These are phyloP conservation scores for Dalechampia spathulata DNA, from an alignment of 441 rosid genomes.

Conservation along the genomic window DNA sequence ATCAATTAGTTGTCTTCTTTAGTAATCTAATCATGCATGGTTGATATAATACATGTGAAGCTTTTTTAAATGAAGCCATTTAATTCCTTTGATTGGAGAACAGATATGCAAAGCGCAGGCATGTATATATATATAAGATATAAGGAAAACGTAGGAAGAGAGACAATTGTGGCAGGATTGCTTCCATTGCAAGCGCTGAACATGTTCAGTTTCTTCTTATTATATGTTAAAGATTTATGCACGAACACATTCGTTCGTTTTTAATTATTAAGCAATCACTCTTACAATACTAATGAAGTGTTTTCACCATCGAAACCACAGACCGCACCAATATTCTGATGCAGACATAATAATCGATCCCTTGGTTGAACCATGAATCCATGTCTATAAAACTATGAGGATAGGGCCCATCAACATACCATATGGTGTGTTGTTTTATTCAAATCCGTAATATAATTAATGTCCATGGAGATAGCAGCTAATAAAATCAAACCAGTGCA, in stretches of 20 bases:
- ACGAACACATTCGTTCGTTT: too few relatives aligned
- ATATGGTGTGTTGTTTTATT: neutral
- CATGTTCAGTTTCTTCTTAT: neutral
- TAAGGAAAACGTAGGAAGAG: neutral
- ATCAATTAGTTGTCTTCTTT: too few relatives aligned
- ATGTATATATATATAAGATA: neutral
- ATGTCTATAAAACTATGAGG: neutral
- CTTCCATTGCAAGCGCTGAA: slow-evolving; percentile 7
- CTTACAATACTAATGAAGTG: too few relatives aligned
- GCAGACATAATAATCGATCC: neutral
- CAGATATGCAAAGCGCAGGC: neutral
- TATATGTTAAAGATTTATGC: too few relatives aligned
- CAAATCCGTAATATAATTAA: neutral
- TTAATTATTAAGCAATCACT: too few relatives aligned
- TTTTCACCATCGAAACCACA: too few relatives aligned
- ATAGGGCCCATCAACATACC: neutral
- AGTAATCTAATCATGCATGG: too few relatives aligned
- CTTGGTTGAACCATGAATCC: neutral
- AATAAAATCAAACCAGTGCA: too few relatives aligned
- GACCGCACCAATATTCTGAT: neutral
- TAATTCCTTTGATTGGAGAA: neutral
- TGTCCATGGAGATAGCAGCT: too few relatives aligned
- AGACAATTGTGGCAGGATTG: neutral
- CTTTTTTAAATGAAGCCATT: neutral
- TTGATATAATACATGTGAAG: too few relatives aligned